Evolutionary conservation across 805 yeast species (phyloP).

Genomic region (Barnettozyma sucrosica): DNA sequence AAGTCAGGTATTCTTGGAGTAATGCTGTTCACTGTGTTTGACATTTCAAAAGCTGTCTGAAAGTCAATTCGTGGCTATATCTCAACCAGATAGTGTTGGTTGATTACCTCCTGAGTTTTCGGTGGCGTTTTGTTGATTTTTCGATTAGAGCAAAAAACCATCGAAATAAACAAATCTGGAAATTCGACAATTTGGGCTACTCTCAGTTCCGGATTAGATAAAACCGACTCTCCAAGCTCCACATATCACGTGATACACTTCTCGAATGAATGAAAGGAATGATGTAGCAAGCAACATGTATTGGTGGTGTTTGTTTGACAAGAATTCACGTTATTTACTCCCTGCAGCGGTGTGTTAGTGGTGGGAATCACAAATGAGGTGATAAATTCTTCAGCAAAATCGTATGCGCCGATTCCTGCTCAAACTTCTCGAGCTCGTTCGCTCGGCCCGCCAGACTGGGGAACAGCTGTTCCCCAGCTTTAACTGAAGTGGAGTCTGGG

Average conservation of each 20-base stretch:
- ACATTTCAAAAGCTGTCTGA: conserved; percentile 5
- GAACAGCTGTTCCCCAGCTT: neutral
- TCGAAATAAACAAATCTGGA: neutral
- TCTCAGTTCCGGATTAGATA: too few relatives aligned
- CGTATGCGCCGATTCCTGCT: too few relatives aligned
- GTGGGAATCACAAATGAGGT: too few relatives aligned
- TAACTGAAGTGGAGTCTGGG: neutral
- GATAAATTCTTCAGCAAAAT: too few relatives aligned
- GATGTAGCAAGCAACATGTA: too few relatives aligned
- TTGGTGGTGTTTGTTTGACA: too few relatives aligned
- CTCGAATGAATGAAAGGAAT: too few relatives aligned
- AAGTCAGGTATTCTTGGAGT: conserved; percentile 66
- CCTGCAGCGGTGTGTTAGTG: too few relatives aligned
- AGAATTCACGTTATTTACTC: too few relatives aligned
- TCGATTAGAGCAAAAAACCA: neutral
- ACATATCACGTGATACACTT: neutral
- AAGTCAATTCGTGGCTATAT: neutral
- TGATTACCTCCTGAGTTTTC: neutral
- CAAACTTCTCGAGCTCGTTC: too few relatives aligned
- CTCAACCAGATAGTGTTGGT: neutral
- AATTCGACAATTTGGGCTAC: neutral
- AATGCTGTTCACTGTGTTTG: conserved; percentile 9
- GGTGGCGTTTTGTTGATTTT: neutral
- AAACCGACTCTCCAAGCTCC: too few relatives aligned
- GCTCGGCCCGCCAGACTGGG: too few relatives aligned